Evolutionary conservation across 208 protist species (phyloP), one percentile per base, ranked within the genome.

Genomic region (Trypanosoma lewisi): DNA sequence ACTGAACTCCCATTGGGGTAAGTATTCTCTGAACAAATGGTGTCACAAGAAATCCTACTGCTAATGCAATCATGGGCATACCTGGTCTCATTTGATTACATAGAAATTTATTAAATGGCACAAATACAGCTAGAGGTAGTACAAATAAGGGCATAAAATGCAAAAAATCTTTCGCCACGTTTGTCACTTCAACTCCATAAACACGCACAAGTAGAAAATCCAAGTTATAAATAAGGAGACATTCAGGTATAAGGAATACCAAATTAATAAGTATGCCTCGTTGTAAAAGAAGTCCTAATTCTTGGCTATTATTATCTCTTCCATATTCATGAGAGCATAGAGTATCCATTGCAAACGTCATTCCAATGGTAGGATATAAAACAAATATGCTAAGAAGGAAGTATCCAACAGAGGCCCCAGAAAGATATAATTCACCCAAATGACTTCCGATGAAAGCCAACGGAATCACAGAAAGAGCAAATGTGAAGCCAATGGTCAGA

Each of bases 31-130:
- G 83, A n/a, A 90, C 51, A 17, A 85, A 72, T 11, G 83, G 85
- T 6, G 80, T 85, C 2, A 94, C 25, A 33, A 88, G 54, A 25
- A 89, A 75, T 34, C 84, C 87, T 28, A 76, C 82, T 25, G 80
- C 85, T n/a, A 94, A 71, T 6, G 82, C 84, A 51, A 94, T 88
- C 76, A 87, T 84, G 36, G 83, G 81, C 23, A 91, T 77, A 30
- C 89, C 82, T 21, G 83, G 81, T 66, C 85, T 79, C 87, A 94
- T 85, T 66, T 91, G 83, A 65, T 94, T 94, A 63, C 78, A 87
- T n/a, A 89, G 72, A 67, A 94, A 94, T 67, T 94, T 94, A 41
- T 63, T 82, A 52, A 94, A 84, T 28, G 83, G 80, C 39, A 84
- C 80, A 47, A 91, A 89, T 34, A 94, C 50, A 60, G 86, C 73